Conservation (phyloP, 805 yeast species). For the Debaryomyces prosopidis region DNA sequence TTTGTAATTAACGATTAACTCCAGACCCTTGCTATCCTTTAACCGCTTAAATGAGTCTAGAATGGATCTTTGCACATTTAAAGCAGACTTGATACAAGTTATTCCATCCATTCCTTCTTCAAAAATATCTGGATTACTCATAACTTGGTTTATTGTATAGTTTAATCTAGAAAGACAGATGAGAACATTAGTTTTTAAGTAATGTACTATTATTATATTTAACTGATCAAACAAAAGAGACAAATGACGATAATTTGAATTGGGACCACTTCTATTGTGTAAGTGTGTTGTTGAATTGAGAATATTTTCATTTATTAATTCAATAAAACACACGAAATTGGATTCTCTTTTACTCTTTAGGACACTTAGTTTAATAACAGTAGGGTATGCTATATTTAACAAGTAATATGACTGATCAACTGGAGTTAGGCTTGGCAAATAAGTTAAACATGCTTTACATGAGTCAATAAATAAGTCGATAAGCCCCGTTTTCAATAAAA, state of each 20-base stretch:
- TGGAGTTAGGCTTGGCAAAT: constrained; percentile 30
- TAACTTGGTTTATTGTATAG: constrained; percentile 29
- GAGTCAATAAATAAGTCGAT: constrained; percentile 25
- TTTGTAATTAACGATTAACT: constrained; percentile 23
- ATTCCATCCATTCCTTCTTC: constrained; percentile 15
- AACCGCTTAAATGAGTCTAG: constrained; percentile 12
- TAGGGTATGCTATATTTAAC: constrained; percentile 23
- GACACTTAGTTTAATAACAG: constrained; percentile 11
- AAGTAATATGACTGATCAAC: constrained; percentile 17
- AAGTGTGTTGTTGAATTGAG: constrained; percentile 26
- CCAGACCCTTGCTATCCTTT: constrained; percentile 16
- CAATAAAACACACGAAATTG: constrained; percentile 14
- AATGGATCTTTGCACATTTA: constrained; percentile 23
- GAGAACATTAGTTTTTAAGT: constrained; percentile 17
- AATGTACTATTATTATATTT: constrained; percentile 3
- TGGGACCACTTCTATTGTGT: constrained; percentile 9
- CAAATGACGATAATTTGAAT: constrained; percentile 9
- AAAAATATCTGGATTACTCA: constrained; percentile 26
- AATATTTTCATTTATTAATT: constrained; percentile 22
- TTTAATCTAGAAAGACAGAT: constrained; percentile 28
- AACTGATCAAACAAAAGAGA: constrained; percentile 19
- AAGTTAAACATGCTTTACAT: constrained; percentile 22
- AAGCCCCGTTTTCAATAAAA: constrained; percentile 26
- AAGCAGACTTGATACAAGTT: constrained; percentile 14
- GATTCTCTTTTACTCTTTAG: constrained; percentile 5